Evolutionary conservation across 1,139 yeast genomes (phyloP).

Genomic region (Debaryomycetaceae sp.): DNA sequence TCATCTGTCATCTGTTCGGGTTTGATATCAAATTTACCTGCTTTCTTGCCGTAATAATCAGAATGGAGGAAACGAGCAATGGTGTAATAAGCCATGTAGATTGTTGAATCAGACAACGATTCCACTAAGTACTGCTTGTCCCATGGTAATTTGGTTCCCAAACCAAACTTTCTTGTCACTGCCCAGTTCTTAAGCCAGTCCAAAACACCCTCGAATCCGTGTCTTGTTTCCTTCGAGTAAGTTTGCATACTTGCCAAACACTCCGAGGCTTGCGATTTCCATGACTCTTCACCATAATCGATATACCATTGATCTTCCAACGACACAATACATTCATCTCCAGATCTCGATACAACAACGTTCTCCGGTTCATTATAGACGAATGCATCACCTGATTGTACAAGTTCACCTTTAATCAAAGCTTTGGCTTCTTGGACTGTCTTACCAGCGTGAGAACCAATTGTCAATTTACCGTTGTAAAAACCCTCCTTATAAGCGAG

Average conservation of each 20-base stretch:
- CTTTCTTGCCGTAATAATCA: constrained; percentile 77
- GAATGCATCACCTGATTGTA: constrained; percentile 77
- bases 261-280: constrained; percentile 86
- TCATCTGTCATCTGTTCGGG: constrained; percentile 90
- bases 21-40: constrained; percentile 69
- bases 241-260: constrained; percentile 77
- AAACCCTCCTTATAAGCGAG: constrained; percentile 94
- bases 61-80: constrained; percentile 81
- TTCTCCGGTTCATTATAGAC: constrained; percentile 94
- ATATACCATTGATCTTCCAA: constrained; percentile 98
- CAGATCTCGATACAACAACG: constrained; percentile 86
- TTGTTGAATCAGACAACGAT: constrained; percentile 92
- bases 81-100: constrained; percentile 95
- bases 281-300: constrained; percentile 92
- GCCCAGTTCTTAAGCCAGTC: constrained; percentile 99
- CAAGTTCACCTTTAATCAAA: constrained; percentile 77
- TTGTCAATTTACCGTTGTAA: constrained; percentile 79
- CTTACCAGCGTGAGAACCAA: constrained; percentile 84
- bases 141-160: constrained; percentile 97
- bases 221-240: constrained; percentile 78
- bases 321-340: constrained; percentile 95
- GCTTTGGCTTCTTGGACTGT: constrained; percentile 90
- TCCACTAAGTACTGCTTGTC: constrained; percentile 91
- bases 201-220: constrained; percentile 91
- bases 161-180: constrained; percentile 91